These are phyloP conservation scores for Deinandra increscens DNA, from an alignment of 129 eudicot species.

Conservation along the genomic window DNA sequence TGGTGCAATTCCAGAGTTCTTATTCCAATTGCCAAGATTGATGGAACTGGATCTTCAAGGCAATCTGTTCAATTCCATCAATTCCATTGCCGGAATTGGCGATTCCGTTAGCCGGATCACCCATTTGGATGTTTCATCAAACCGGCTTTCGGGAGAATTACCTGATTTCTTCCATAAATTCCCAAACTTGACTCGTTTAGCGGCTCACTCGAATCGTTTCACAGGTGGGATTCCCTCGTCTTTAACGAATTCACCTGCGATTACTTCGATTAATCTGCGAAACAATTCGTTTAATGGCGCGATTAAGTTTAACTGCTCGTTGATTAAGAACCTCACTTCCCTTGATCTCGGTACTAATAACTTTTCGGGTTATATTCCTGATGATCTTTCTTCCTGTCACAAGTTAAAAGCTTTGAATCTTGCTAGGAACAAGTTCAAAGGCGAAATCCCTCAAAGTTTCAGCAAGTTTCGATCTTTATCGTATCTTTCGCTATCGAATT, in stretches of 20 bases:
- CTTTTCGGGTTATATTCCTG: slow-evolving; percentile 49
- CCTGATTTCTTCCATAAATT: slow-evolving; percentile 50
- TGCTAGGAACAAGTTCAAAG: slow-evolving; percentile 40
- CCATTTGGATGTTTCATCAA: slow-evolving; percentile 44
- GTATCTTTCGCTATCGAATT: slow-evolving; percentile 54
- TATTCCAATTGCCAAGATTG: slow-evolving; percentile 38
- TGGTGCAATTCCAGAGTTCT: slow-evolving; percentile 44
- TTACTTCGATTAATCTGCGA: slow-evolving; percentile 38
- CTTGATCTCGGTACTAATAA: slow-evolving; percentile 55
- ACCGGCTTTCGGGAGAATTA: slow-evolving; percentile 46
- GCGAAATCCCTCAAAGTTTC: slow-evolving; percentile 59
- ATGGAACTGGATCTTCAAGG: slow-evolving; percentile 39
- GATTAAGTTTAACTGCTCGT: slow-evolving; percentile 50
- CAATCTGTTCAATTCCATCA: slow-evolving; percentile 38
- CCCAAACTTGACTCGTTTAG: slow-evolving; percentile 34
- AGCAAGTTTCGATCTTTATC: slow-evolving; percentile 45
- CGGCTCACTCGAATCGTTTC: slow-evolving; percentile 51
- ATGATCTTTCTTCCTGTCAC: slow-evolving; percentile 39
- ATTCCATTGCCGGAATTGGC: slow-evolving; percentile 34
- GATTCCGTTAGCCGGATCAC: slow-evolving; percentile 37
- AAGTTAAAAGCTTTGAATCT: slow-evolving; percentile 48
- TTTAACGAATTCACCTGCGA: slow-evolving; percentile 39
- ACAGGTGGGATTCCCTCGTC: slow-evolving; percentile 48
- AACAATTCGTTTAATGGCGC: slow-evolving; percentile 51
- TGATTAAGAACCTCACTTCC: slow-evolving; percentile 46